Evolutionary conservation across 2,329 filamentous ascomycete genomes (phyloP).

Genomic region (Claviceps africana): DNA sequence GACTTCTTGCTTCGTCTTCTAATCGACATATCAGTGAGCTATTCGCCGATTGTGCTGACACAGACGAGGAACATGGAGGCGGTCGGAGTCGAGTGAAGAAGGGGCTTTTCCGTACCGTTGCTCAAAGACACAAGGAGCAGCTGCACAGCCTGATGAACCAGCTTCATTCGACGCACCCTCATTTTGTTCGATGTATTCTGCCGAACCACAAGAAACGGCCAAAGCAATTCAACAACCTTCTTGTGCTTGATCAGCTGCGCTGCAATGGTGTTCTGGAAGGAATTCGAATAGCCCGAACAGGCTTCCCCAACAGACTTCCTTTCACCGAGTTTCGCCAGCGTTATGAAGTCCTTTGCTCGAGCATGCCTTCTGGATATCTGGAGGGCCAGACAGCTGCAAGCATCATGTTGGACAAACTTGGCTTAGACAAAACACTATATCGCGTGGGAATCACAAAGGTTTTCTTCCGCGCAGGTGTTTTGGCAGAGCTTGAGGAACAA

Average conservation of each 20-base stretch:
- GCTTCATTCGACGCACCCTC: conserved; percentile 88
- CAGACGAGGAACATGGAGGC: conserved; percentile 57
- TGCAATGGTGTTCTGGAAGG: conserved; percentile 99
- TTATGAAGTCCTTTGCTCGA: conserved; percentile 83
- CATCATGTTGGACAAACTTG: conserved; percentile 79
- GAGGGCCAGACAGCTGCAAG: conserved; percentile 77
- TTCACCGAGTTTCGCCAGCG: conserved; percentile 91
- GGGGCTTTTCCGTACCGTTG: conserved; percentile 90
- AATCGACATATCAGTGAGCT: conserved; percentile 73
- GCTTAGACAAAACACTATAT: conserved; percentile 73
- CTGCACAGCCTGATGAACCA: conserved; percentile 93
- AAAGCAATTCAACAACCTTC: conserved; percentile 77
- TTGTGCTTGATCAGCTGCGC: conserved; percentile 94
- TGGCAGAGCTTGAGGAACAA: conserved; percentile 93
- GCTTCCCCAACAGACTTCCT: conserved; percentile 83
- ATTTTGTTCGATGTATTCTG: conserved; percentile 94
- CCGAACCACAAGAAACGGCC: conserved; percentile 96
- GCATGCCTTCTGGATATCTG: conserved; percentile 79
- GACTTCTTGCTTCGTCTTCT: conserved; percentile 67
- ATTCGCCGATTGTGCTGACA: conserved; percentile 77
- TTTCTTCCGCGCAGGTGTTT: conserved; percentile 90
- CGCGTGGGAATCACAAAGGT: conserved; percentile 93
- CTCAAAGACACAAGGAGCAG: conserved; percentile 94
- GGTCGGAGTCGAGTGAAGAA: conserved; percentile 80
- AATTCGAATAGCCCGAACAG: conserved; percentile 90